phyloP scores from a whole-genome alignment of 2,329 filamentous ascomycete species.

The Colletotrichum sp. region DNA sequence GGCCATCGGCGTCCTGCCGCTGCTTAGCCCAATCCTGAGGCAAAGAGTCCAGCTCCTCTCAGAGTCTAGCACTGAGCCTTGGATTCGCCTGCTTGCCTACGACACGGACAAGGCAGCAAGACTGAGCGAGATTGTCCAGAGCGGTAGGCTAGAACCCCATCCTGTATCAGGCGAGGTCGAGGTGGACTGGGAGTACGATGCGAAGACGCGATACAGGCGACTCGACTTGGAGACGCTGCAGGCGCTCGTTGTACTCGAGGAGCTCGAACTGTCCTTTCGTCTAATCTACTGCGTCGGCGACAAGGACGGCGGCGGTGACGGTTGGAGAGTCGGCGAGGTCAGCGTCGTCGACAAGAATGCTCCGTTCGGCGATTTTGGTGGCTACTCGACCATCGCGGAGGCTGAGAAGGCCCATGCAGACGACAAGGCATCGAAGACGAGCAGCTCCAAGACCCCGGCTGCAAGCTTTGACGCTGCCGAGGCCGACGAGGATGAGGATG shows the following conservation, averaged over 20 bases:
- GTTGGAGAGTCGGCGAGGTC: slow-evolving; percentile 78
- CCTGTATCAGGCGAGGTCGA: slow-evolving; percentile 83
- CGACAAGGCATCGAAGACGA: slow-evolving; percentile 28
- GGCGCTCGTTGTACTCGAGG: slow-evolving; percentile 64
- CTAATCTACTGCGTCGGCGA: slow-evolving; percentile 75
- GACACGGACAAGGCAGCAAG: slow-evolving; percentile 60
- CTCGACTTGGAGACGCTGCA: slow-evolving; percentile 79
- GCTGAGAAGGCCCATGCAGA: slow-evolving; percentile 64
- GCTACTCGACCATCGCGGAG: slow-evolving; percentile 56
- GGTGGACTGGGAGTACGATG: slow-evolving; percentile 71
- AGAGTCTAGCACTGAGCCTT: slow-evolving; percentile 64
- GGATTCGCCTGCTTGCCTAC: slow-evolving; percentile 78
- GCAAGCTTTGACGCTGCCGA: slow-evolving; percentile 19
- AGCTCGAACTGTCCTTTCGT: slow-evolving; percentile 67
- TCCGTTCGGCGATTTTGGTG: slow-evolving; percentile 60
- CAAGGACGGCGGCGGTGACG: slow-evolving; percentile 62
- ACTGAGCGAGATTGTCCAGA: slow-evolving; percentile 66
- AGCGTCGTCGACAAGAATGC: slow-evolving; percentile 61
- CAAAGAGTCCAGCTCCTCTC: slow-evolving; percentile 72
- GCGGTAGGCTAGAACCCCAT: slow-evolving; percentile 76
- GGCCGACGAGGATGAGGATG: slow-evolving; percentile 67
- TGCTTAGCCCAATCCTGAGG: slow-evolving; percentile 69
- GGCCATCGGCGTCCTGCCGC: slow-evolving; percentile 60
- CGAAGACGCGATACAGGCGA: slow-evolving; percentile 68
- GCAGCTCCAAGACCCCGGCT: slow-evolving; percentile 11